Evolutionary conservation across 2,329 filamentous ascomycete genomes (phyloP).

Genomic region (Ilyonectria robusta): DNA sequence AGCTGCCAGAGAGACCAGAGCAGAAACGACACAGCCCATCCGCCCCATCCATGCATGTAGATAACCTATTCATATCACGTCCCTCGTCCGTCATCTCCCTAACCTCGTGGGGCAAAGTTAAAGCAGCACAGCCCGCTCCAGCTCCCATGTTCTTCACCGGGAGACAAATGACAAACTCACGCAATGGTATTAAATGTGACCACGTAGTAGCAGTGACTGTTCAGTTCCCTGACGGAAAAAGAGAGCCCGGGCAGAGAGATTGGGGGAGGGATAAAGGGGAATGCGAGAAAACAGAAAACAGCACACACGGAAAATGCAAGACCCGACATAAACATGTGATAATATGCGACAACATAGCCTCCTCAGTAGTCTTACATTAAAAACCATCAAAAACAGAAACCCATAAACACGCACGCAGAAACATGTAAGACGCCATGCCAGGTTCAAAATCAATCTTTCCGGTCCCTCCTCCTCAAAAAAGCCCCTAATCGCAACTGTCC

Average conservation of each 20-base stretch:
- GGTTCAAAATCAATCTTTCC: slow-evolving; percentile 18
- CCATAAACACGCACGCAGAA: slow-evolving; percentile 16
- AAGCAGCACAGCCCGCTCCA: background rate
- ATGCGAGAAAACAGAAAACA: background rate
- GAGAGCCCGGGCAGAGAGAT: background rate
- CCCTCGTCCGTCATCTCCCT: background rate
- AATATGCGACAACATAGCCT: slow-evolving; percentile 23
- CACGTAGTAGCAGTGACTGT: background rate
- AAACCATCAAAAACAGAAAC: slow-evolving; percentile 19
- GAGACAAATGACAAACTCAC: background rate
- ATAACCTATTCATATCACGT: background rate
- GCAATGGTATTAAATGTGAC: background rate
- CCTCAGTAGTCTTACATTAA: slow-evolving; percentile 45
- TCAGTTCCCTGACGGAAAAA: background rate
- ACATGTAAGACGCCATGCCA: slow-evolving; percentile 30
- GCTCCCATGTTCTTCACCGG: background rate
- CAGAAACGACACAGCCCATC: background rate
- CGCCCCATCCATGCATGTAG: background rate
- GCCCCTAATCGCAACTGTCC: background rate
- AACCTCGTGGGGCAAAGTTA: background rate
- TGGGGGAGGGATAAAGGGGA: background rate
- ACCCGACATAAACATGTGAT: slow-evolving; percentile 23
- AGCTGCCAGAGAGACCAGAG: background rate
- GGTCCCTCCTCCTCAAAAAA: slow-evolving; percentile 7
- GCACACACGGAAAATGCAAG: background rate